Evolutionary conservation across 768 basidiomycete genomes (phyloP).

Genomic region (Favolaschia claudopus): DNA sequence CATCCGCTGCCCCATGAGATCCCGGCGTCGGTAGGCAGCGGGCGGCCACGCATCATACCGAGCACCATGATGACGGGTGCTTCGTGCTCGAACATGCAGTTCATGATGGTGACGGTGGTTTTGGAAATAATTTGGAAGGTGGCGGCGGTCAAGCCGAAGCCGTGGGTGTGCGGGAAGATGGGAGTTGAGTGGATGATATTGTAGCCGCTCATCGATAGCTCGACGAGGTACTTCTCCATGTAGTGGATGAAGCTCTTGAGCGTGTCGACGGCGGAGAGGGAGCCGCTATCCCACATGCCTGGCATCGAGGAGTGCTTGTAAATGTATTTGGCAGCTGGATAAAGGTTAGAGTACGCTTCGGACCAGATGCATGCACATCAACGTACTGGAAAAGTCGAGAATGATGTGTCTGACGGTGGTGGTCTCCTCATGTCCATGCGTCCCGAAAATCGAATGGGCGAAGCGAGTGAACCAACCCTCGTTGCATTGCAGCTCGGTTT

Average conservation of each 20-base stretch:
- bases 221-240: slow-evolving; percentile 9
- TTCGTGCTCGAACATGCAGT: slow-evolving; percentile 2
- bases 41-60: neutral
- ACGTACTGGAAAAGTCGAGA: slow-evolving; percentile 9
- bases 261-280: neutral
- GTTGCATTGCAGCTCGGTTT: neutral
- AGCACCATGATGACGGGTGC: slow-evolving; percentile 12
- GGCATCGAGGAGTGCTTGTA: slow-evolving; percentile 7
- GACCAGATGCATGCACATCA: neutral
- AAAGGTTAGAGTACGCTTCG: neutral
- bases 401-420: neutral
- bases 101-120: neutral
- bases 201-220: neutral
- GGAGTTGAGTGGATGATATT: slow-evolving; percentile 19
- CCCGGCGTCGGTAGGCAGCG: neutral
- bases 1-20: slow-evolving; percentile 8
- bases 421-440: neutral
- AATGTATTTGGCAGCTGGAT: slow-evolving; percentile 7
- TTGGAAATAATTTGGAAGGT: slow-evolving; percentile 15
- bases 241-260: slow-evolving; percentile 8
- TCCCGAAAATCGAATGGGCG: no score
- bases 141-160: slow-evolving; percentile 4
- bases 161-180: neutral
- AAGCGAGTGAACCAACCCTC: neutral
- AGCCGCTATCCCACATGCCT: neutral